These are phyloP conservation scores for Aechmea fasciata DNA, from an alignment of 176 grass and related monocot species.

Conservation along the genomic window DNA sequence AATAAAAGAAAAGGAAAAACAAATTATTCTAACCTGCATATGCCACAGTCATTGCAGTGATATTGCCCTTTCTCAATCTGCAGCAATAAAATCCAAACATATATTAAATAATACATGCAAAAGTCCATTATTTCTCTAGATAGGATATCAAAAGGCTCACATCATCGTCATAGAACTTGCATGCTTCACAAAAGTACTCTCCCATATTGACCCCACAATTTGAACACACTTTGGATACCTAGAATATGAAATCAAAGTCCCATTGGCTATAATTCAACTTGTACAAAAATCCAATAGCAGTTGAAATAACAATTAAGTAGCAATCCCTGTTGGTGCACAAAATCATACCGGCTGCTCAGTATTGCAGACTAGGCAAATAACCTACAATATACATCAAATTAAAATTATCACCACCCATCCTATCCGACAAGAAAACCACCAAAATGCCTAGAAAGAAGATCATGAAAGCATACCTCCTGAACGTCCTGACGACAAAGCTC, in stretches of 20 bases:
- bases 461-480: slow-evolving; percentile 42
- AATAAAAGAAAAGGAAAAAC: neutral
- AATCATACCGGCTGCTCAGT: slow-evolving; percentile 60
- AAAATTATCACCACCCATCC: slow-evolving; percentile 21
- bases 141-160: slow-evolving; percentile 34
- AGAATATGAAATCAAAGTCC: slow-evolving; percentile 12
- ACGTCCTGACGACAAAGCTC: slow-evolving; percentile 80
- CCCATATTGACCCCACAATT: slow-evolving; percentile 96
- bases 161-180: slow-evolving; percentile 98
- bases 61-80: slow-evolving; percentile 77
- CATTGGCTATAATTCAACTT: slow-evolving; percentile 12
- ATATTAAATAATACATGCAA: neutral
- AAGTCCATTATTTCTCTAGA: neutral
- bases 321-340: neutral
- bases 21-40: slow-evolving; percentile 68
- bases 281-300: neutral
- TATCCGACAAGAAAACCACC: slow-evolving; percentile 17
- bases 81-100: slow-evolving; percentile 8
- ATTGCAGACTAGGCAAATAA: slow-evolving; percentile 80
- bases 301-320: slow-evolving; percentile 1
- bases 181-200: slow-evolving; percentile 80
- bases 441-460: neutral
- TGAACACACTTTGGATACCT: slow-evolving; percentile 80
- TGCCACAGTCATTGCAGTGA: slow-evolving; percentile 87
- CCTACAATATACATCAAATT: slow-evolving; percentile 45